Evolutionary conservation across 768 basidiomycete species (phyloP), one percentile per base, ranked within the genome.

Genomic region (Coprinellus aureogranulatus): DNA sequence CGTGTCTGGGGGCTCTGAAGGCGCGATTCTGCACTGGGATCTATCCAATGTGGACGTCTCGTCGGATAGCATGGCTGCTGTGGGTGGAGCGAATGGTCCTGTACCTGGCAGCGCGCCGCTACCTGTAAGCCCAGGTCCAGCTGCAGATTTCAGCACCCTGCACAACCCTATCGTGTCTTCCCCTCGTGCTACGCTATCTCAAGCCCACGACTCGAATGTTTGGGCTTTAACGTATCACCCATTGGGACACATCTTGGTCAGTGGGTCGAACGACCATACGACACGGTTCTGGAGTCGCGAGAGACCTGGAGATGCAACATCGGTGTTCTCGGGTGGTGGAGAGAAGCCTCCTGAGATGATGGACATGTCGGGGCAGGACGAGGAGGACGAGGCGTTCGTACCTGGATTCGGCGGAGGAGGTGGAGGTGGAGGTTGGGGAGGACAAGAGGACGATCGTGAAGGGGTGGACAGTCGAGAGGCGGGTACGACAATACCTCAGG

Each of bases 241-340:
- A 0, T 84, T 98, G 16, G 96, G 97, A 0, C 95, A 98, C 73
- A 81, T 98, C 64, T 87, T 99, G 64, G 94, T 88, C 60, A 88
- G 86, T 60, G 97, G 89, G 10, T 91, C 90, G n/a, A 98, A 97
- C 76, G 97, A 99, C 77, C 93, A 95, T 75, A 98, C 97, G 4
- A 97, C 96, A 5, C 85, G 95, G n/a, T 99, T 98, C 81, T 98
- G 97, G 96, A 88, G 88, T 48, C 85, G 96, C 64, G 92, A 94
- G 67, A 82, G 92, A 2, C 92, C 92, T 0, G 90, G 92, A n/a
- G 91, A 92, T 64, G 79, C 81, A 1, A 78, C 81, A n/a, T 84
- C 82, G 54, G 90, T 87, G 41, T 92, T 92, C 70, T 84, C 84
- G 0, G 88, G 84, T 8, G 90, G 89, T 5, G 91, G 90, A 16